Evolutionary conservation across 2,329 filamentous ascomycete genomes (phyloP).

Genomic region (Botrytis medusae): DNA sequence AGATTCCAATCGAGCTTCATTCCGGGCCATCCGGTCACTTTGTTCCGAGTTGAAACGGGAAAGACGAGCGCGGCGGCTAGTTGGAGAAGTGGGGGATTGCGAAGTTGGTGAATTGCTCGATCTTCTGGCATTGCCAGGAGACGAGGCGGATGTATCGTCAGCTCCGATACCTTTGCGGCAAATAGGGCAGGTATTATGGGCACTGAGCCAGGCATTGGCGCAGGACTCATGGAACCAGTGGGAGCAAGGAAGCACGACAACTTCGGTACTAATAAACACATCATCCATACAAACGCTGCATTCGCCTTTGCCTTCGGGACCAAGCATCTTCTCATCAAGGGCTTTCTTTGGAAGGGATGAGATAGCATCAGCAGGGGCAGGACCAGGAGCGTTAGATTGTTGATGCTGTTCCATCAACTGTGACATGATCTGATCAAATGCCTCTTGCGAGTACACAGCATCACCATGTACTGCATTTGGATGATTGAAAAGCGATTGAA

Average conservation of each 20-base stretch:
- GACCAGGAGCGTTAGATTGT: slow-evolving; percentile 74
- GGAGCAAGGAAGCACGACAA: slow-evolving; percentile 77
- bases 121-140: slow-evolving; percentile 18
- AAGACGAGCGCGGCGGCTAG: slow-evolving; percentile 22
- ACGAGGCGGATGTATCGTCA: slow-evolving; percentile 24
- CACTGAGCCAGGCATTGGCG: slow-evolving; percentile 77
- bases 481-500: slow-evolving; percentile 53
- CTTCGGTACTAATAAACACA: slow-evolving; percentile 69
- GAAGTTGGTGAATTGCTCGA: slow-evolving; percentile 19
- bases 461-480: slow-evolving; percentile 64
- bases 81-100: background rate
- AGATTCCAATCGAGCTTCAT: slow-evolving; percentile 36
- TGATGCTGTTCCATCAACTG: slow-evolving; percentile 83
- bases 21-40: slow-evolving; percentile 23
- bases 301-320: slow-evolving; percentile 65
- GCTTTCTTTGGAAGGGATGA: slow-evolving; percentile 68
- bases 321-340: slow-evolving; percentile 69
- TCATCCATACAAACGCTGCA: slow-evolving; percentile 96
- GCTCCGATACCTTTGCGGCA: slow-evolving; percentile 54
- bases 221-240: slow-evolving; percentile 93
- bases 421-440: slow-evolving; percentile 82
- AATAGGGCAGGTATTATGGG: slow-evolving; percentile 91
- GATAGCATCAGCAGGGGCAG: slow-evolving; percentile 75
- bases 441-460: slow-evolving; percentile 87
- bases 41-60: slow-evolving; percentile 13